Evolutionary conservation across 202 grass and related monocot species (phyloP).

Genomic region (Miscanthus sacchariflorus): DNA sequence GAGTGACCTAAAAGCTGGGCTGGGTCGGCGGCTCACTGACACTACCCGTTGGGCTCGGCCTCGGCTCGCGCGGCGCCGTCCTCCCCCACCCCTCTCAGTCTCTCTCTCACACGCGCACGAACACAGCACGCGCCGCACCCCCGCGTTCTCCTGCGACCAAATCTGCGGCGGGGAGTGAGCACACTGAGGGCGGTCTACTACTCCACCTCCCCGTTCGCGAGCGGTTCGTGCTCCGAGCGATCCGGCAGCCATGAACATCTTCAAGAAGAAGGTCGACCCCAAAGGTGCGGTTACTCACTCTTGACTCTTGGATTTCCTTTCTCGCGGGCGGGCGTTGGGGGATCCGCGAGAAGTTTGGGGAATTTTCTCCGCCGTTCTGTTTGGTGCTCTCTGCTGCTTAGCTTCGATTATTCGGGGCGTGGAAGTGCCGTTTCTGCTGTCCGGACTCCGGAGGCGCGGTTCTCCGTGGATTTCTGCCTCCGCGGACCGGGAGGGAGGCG

Average conservation of each 20-base stretch:
- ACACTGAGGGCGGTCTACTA: background rate
- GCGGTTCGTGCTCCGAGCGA: conserved; percentile 27
- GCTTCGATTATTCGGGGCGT: background rate
- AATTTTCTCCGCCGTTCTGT: background rate
- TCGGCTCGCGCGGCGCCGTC: conserved; percentile 56
- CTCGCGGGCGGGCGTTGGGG: background rate
- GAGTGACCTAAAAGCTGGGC: conserved; percentile 5
- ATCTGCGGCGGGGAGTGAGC: background rate
- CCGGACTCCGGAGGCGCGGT: conserved; percentile 13
- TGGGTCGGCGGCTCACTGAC: conserved; percentile 15
- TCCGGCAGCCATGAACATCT: conserved; percentile 81
- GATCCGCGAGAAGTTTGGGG: background rate
- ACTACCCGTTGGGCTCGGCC: conserved; percentile 62
- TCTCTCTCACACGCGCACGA: background rate
- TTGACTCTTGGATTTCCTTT: background rate
- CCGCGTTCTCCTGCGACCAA: background rate
- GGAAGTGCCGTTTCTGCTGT: background rate
- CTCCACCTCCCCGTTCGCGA: background rate
- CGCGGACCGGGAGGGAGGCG: background rate
- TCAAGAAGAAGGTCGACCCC: conserved; percentile 89
- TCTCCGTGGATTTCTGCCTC: conserved; percentile 22
- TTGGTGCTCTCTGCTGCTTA: background rate
- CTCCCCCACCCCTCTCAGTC: too few species aligned
- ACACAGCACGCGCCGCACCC: conserved; percentile 33
- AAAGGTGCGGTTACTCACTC: conserved; percentile 57